These are phyloP conservation scores for Primulina eburnea DNA, from an alignment of 257 asterid species.

Conservation along the genomic window DNA sequence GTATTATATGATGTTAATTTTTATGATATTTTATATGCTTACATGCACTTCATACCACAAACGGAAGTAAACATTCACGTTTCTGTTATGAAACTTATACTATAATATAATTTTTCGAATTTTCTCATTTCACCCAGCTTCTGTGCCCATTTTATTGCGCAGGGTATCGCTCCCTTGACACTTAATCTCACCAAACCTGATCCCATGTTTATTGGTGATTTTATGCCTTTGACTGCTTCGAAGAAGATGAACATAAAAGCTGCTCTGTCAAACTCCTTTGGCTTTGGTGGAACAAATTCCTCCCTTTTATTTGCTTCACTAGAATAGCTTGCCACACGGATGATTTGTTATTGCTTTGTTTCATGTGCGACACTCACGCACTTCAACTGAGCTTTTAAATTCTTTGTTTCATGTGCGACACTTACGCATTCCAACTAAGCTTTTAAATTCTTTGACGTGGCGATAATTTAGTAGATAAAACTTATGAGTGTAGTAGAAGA, in stretches of 20 bases:
- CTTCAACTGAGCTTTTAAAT: background rate
- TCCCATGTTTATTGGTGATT: conserved; percentile 56
- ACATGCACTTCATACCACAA: background rate
- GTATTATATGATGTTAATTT: background rate
- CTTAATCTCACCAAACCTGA: conserved; percentile 73
- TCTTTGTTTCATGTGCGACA: background rate
- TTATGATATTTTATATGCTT: background rate
- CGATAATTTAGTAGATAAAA: background rate
- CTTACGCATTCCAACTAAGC: background rate
- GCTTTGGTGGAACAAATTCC: conserved; percentile 94
- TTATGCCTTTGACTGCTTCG: conserved; percentile 73
- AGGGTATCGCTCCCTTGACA: conserved; percentile 82
- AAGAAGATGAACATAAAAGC: conserved; percentile 68
- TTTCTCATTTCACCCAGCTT: conserved; percentile 1
- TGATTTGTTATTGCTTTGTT: background rate
- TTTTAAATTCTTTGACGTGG: background rate
- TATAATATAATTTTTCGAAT: background rate
- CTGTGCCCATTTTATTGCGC: conserved; percentile 32
- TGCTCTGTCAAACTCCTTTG: conserved; percentile 90
- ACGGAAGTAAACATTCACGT: background rate
- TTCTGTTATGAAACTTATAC: background rate
- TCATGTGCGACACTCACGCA: background rate
- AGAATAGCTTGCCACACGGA: background rate
- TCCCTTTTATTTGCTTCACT: conserved; percentile 71
- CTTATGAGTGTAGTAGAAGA: background rate